Conservation (phyloP, 2,329 filamentous ascomycete genomes). For the Sclerotinia borealis region DNA sequence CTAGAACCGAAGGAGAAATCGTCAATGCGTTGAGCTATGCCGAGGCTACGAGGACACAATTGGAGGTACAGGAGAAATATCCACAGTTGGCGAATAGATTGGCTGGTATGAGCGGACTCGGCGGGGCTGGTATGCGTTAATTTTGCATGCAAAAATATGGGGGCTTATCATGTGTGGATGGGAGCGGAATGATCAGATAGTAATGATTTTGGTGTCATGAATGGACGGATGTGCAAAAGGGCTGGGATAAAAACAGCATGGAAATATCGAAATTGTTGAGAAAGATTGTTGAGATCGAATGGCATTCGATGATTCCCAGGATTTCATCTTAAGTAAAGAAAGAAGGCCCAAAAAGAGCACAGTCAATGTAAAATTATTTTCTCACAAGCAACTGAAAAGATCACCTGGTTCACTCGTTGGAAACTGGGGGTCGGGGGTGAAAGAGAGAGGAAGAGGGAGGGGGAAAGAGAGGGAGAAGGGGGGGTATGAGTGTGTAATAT, state of each 20-base stretch:
- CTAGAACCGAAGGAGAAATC: slow-evolving; percentile 89
- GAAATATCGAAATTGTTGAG: neutral
- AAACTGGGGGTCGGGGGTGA: neutral
- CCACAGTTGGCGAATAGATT: slow-evolving; percentile 71
- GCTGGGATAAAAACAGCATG: neutral
- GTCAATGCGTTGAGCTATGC: slow-evolving; percentile 95
- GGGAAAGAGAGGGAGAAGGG: neutral
- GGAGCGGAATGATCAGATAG: neutral
- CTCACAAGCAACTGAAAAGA: neutral
- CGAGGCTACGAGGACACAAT: slow-evolving; percentile 91
- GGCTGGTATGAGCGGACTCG: slow-evolving; percentile 47
- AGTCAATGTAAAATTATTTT: slow-evolving; percentile 6
- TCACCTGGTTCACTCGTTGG: neutral
- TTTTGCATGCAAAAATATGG: neutral
- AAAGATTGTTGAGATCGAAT: neutral
- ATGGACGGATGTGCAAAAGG: neutral
- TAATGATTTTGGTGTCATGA: neutral
- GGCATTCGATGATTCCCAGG: slow-evolving; percentile 9
- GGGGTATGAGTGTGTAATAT: neutral
- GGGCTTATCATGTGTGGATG: neutral
- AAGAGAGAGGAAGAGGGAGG: neutral
- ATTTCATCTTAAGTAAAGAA: slow-evolving; percentile 8
- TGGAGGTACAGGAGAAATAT: slow-evolving; percentile 86
- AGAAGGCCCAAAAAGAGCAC: slow-evolving; percentile 4
- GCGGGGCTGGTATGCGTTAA: slow-evolving; percentile 27